Evolutionary conservation across 176 grass and related monocot genomes (phyloP).

Genomic region (Canna indica): DNA sequence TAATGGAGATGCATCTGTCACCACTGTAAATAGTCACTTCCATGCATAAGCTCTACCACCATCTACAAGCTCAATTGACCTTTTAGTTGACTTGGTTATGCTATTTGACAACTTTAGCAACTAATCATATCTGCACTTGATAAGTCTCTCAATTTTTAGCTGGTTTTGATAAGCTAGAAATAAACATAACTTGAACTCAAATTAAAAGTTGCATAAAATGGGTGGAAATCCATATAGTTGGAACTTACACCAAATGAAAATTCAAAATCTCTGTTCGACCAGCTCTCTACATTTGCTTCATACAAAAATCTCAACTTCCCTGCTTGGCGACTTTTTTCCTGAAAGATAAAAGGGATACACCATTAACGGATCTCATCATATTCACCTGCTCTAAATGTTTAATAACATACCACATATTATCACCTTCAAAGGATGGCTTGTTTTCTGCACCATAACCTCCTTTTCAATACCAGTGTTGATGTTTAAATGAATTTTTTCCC

Average conservation of each 20-base stretch:
- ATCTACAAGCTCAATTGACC: not conserved
- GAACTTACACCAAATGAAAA: constrained; percentile 83
- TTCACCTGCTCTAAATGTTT: constrained; percentile 2
- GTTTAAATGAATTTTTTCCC: constrained; percentile 79
- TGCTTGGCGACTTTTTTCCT: constrained; percentile 73
- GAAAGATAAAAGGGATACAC: constrained; percentile 21
- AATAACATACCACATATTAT: constrained; percentile 4
- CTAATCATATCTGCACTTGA: not conserved
- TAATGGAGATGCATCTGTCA: not conserved
- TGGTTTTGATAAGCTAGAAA: not conserved
- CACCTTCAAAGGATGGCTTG: constrained; percentile 91
- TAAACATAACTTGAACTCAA: not conserved
- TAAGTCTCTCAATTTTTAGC: not conserved
- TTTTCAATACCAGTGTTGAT: constrained; percentile 67
- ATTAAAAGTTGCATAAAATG: not conserved
- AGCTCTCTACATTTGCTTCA: constrained; percentile 79
- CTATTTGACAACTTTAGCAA: not conserved
- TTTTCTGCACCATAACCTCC: constrained; percentile 69
- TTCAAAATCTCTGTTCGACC: constrained; percentile 71
- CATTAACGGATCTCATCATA: not conserved
- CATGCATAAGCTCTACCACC: not conserved
- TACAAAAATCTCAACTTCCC: constrained; percentile 66
- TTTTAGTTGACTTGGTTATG: not conserved
- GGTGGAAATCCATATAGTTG: not conserved
- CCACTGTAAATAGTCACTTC: not conserved